Conservation (phyloP, 495 filamentous ascomycete genomes). For the Amphirosellinia nigrospora region DNA sequence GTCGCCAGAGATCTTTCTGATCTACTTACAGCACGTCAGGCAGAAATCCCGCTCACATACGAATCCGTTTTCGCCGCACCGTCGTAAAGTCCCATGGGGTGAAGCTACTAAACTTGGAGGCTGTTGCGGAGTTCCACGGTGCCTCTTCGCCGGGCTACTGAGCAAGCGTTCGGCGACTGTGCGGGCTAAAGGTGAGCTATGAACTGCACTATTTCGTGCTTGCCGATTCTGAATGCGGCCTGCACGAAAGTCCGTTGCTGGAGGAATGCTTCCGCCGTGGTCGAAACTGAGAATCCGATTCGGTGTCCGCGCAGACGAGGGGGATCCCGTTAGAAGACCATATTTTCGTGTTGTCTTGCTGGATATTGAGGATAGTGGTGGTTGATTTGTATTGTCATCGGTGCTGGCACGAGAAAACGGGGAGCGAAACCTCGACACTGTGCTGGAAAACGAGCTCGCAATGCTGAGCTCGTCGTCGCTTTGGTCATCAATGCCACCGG, state of each 20-base stretch:
- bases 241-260: slow-evolving; percentile 33
- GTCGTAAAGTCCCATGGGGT: slow-evolving; percentile 49
- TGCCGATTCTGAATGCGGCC: slow-evolving; percentile 12
- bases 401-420: neutral
- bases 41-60: slow-evolving; percentile 55
- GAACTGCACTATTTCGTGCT: slow-evolving; percentile 10
- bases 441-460: slow-evolving; percentile 28
- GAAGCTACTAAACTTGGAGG: slow-evolving; percentile 40
- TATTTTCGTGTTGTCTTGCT: slow-evolving; percentile 24
- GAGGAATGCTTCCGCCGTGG: neutral
- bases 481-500: slow-evolving; percentile 32
- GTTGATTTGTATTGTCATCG: slow-evolving; percentile 2
- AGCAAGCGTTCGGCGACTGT: slow-evolving; percentile 24
- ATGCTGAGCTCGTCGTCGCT: slow-evolving; percentile 38
- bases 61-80: slow-evolving; percentile 56
- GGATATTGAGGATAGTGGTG: slow-evolving; percentile 23
- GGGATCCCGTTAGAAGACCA: slow-evolving; percentile 8
- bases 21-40: slow-evolving; percentile 48
- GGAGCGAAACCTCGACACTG: slow-evolving; percentile 25
- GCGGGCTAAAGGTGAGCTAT: slow-evolving; percentile 36
- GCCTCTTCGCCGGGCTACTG: slow-evolving; percentile 21
- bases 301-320: slow-evolving; percentile 16
- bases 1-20: neutral
- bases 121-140: neutral
- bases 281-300: slow-evolving; percentile 23